Conservation (phyloP, 2,329 filamentous ascomycete species). For the Fusarium citri region DNA sequence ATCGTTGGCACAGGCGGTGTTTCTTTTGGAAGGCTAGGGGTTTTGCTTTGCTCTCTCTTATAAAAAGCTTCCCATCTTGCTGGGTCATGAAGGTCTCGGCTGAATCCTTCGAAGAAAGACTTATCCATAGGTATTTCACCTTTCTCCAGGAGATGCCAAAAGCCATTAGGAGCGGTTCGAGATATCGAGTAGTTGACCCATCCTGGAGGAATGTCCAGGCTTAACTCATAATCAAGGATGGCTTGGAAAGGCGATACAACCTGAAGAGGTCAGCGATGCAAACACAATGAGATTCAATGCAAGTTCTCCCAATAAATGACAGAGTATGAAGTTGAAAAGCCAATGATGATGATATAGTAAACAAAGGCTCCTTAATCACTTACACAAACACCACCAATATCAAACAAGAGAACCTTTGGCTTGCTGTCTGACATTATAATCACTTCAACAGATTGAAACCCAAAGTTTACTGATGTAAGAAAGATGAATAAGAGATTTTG, state of each 20-base stretch:
- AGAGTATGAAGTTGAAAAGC: background rate
- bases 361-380: slow-evolving; percentile 54
- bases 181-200: slow-evolving; percentile 95
- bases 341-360: background rate
- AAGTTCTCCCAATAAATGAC: too few relatives aligned
- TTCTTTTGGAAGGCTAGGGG: slow-evolving; percentile 53
- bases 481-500: slow-evolving; percentile 35
- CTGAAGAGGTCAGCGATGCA: slow-evolving; percentile 56
- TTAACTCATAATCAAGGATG: slow-evolving; percentile 89
- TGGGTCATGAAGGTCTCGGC: slow-evolving; percentile 74
- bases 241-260: slow-evolving; percentile 92
- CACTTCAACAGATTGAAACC: background rate
- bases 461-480: too few relatives aligned
- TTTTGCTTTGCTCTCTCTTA: slow-evolving; percentile 55
- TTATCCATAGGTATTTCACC: slow-evolving; percentile 82
- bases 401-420: slow-evolving; percentile 86
- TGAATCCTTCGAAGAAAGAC: slow-evolving; percentile 81
- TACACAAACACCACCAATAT: slow-evolving; percentile 97
- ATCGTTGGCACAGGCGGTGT: slow-evolving; percentile 76
- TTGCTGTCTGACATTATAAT: slow-evolving; percentile 50
- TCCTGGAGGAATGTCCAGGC: slow-evolving; percentile 80
- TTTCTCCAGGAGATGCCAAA: slow-evolving; percentile 89
- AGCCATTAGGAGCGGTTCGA: slow-evolving; percentile 78
- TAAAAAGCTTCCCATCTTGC: slow-evolving; percentile 77
- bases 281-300: background rate